Evolutionary conservation across 2,329 filamentous ascomycete species (phyloP).

Genomic region (Xylariaceae sp.): DNA sequence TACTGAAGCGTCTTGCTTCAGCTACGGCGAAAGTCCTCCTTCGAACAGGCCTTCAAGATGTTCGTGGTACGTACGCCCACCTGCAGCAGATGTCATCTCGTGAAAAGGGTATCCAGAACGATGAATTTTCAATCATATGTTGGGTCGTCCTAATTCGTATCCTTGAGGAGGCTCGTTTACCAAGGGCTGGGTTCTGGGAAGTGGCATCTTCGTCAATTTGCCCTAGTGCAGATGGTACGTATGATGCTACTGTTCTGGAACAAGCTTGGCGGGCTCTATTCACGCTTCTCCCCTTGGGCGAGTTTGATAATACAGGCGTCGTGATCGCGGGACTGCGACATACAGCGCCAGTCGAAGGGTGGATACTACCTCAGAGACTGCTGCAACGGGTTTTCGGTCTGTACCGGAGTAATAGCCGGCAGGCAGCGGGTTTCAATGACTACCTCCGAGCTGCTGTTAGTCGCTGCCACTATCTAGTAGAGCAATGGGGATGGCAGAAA

Average conservation of each 20-base stretch:
- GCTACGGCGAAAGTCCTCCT: constrained; percentile 39
- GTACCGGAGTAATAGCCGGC: constrained; percentile 51
- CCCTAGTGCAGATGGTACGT: constrained; percentile 32
- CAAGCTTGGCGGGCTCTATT: constrained; percentile 55
- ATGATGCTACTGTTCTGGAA: constrained; percentile 48
- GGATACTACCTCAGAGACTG: constrained; percentile 53
- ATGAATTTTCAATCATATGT: constrained; percentile 42
- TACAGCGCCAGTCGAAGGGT: constrained; percentile 47
- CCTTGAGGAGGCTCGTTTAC: constrained; percentile 46
- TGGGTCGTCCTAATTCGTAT: constrained; percentile 57
- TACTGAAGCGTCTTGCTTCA: constrained; percentile 41
- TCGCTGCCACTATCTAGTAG: constrained; percentile 58
- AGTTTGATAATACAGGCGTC: constrained; percentile 53
- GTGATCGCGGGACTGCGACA: constrained; percentile 39
- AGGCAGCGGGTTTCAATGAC: constrained; percentile 58
- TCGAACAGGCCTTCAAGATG: constrained; percentile 36
- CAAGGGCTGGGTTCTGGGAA: constrained; percentile 57
- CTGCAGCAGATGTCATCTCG: constrained; percentile 42
- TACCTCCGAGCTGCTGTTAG: constrained; percentile 56
- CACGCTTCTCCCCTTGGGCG: constrained; percentile 54
- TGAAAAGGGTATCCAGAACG: constrained; percentile 48
- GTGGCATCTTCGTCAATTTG: constrained; percentile 42
- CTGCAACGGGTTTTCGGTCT: constrained; percentile 53
- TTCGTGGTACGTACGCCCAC: constrained; percentile 45
- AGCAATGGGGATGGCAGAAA: constrained; percentile 61